phyloP scores from a whole-genome alignment of 805 yeast species.

The Pichia manshurica region DNA sequence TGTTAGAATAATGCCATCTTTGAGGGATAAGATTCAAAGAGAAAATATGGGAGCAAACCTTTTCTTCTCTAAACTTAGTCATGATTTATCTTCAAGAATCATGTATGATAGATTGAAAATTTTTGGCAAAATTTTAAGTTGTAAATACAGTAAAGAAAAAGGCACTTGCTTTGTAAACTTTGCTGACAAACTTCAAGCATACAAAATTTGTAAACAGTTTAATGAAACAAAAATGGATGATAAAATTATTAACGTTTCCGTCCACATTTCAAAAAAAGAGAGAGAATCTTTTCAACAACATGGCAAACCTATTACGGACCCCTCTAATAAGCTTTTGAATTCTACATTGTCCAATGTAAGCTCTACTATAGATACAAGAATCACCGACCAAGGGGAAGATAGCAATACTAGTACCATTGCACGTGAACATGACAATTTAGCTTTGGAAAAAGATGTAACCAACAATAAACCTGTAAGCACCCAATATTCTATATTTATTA shows the following conservation, averaged over 20 bases:
- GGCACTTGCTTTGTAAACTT: constrained; percentile 37
- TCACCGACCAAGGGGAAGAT: neutral
- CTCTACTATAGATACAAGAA: neutral
- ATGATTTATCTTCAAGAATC: constrained; percentile 27
- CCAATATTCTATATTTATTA: constrained; percentile 27
- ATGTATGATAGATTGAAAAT: constrained; percentile 27
- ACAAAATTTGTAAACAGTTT: constrained; percentile 29
- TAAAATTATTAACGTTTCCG: constrained; percentile 22
- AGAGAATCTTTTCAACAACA: constrained; percentile 16
- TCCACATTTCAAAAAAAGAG: constrained; percentile 28
- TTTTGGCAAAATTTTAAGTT: constrained; percentile 28
- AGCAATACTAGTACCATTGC: neutral
- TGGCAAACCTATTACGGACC: neutral
- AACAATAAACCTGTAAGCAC: constrained; percentile 16
- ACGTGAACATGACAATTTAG: neutral
- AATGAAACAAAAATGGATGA: constrained; percentile 24
- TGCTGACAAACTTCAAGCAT: constrained; percentile 32
- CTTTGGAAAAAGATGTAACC: neutral
- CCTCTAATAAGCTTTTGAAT: neutral
- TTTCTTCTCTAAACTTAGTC: constrained; percentile 42
- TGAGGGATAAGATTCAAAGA: constrained; percentile 37
- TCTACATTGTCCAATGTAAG: neutral
- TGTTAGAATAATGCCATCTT: constrained; percentile 51
- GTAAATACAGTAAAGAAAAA: constrained; percentile 25
- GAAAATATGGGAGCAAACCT: constrained; percentile 45